These are phyloP conservation scores for Alternaria brassicae DNA, from an alignment of 2,329 filamentous ascomycete genomes.

Conservation along the genomic window DNA sequence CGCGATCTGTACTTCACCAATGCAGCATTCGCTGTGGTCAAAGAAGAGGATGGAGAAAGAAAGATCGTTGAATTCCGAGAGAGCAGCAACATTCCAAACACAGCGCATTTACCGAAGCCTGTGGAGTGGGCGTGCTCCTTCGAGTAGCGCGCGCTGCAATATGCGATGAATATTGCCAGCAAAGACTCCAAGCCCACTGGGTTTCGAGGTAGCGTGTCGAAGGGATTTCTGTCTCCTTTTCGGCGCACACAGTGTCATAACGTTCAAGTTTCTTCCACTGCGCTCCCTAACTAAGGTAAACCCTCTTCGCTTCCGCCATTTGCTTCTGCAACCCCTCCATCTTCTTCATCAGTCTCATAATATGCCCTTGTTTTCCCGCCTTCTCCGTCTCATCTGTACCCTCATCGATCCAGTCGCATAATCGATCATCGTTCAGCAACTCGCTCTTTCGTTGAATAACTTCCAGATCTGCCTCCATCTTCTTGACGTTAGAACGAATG, in stretches of 20 bases:
- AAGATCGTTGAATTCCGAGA: constrained; percentile 45
- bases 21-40: constrained; percentile 40
- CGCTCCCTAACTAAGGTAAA: background rate
- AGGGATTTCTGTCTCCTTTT: background rate
- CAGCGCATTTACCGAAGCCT: constrained; percentile 29
- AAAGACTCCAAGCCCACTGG: background rate
- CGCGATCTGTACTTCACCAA: constrained; percentile 41
- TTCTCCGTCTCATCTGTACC: background rate
- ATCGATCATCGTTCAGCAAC: constrained; percentile 1
- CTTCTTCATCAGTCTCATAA: background rate
- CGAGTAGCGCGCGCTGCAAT: background rate
- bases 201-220: too few species aligned
- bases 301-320: constrained; percentile 1
- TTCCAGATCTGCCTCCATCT: constrained; percentile 9
- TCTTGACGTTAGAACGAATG: background rate
- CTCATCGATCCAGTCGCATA: constrained; percentile 7
- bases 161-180: background rate
- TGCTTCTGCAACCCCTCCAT: constrained; percentile 4
- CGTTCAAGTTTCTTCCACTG: background rate
- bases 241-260: too few species aligned
- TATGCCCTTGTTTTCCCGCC: background rate
- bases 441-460: constrained; percentile 1
- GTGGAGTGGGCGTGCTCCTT: constrained; percentile 37
- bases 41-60: constrained; percentile 30
- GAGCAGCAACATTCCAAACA: constrained; percentile 43